Evolutionary conservation across 1,139 yeast genomes (phyloP).

Genomic region (Kurtzmaniella quercitrusa): DNA sequence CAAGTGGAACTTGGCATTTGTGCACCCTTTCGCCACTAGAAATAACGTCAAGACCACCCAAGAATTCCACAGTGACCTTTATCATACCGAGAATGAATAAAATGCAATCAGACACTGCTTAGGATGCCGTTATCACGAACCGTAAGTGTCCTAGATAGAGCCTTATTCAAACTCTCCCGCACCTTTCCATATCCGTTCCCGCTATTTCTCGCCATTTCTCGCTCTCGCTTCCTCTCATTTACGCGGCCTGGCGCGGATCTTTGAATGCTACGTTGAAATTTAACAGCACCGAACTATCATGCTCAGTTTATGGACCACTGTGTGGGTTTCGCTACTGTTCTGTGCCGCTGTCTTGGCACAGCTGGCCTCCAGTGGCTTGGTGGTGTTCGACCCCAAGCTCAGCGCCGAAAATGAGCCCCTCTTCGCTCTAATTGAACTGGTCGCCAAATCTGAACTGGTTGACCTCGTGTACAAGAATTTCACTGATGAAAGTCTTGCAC

Average conservation of each 20-base stretch:
- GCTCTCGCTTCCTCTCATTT: not conserved
- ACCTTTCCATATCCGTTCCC: no score
- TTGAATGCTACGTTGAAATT: conserved; percentile 1
- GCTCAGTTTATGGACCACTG: not conserved
- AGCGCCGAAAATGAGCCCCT: conserved; percentile 18
- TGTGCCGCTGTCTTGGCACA: not conserved
- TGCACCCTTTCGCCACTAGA: conserved; percentile 51
- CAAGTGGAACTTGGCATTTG: conserved; percentile 33
- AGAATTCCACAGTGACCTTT: conserved; percentile 40
- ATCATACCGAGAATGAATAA: conserved; percentile 8
- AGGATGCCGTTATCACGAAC: no score
- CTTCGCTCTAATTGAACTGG: conserved; percentile 5
- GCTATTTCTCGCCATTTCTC: no score
- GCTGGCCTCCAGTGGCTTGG: conserved; percentile 19
- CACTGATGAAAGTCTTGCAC: conserved; percentile 20
- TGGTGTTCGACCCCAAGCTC: conserved; percentile 28
- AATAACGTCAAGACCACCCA: conserved; percentile 70
- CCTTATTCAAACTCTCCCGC: no score
- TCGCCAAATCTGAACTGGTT: conserved; percentile 16
- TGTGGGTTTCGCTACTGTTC: not conserved
- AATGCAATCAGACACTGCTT: not conserved
- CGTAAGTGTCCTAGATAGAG: no score
- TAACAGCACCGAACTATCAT: not conserved
- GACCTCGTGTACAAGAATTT: conserved; percentile 24
- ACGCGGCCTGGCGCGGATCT: not conserved